Percentiles rank a stretch among this genome's conserved stretches.
These are phyloP conservation scores for Fusarium citri DNA, from an alignment of 2,329 filamentous ascomycete species.

Conservation along the genomic window DNA sequence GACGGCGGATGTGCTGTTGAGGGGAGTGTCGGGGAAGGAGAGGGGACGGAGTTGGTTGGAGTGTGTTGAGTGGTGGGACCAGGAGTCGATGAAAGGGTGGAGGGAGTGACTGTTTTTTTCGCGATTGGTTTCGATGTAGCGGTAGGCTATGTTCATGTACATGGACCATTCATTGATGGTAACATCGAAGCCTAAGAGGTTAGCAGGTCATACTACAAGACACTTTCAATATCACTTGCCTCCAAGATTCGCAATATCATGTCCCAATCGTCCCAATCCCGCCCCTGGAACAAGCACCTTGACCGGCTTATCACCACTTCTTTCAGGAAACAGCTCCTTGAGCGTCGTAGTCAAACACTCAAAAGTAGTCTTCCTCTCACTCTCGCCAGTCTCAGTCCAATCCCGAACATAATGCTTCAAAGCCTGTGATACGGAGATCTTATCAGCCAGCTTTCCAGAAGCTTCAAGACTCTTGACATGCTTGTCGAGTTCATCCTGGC, in stretches of 20 bases:
- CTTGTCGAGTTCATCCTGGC: constrained; percentile 56
- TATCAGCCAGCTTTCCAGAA: constrained; percentile 56
- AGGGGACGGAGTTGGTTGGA: constrained; percentile 60
- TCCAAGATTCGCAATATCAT: constrained; percentile 60
- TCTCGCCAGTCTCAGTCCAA: constrained; percentile 62
- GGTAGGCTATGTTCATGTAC: constrained; percentile 67
- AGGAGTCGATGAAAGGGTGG: constrained; percentile 66
- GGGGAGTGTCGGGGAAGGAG: constrained; percentile 56
- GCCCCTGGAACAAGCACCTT: constrained; percentile 64
- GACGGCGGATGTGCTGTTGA: constrained; percentile 54
- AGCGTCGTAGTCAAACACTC: constrained; percentile 53
- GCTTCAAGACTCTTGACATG: constrained; percentile 55
- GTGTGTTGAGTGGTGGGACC: constrained; percentile 65
- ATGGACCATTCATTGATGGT: constrained; percentile 69
- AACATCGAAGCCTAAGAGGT: constrained; percentile 58
- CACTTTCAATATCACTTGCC: constrained; percentile 34
- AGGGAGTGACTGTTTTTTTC: constrained; percentile 47
- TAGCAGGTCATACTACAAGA: accelerated
- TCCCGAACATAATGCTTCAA: constrained; percentile 69
- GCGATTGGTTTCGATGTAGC: constrained; percentile 56
- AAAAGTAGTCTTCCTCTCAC: constrained; percentile 60
- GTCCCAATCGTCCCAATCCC: constrained; percentile 63
- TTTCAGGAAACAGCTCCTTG: constrained; percentile 48
- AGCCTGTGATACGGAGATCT: constrained; percentile 62
- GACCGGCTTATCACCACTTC: constrained; percentile 29